Base-by-base conservation (phyloP, 148 eudicot genomes). In the Hydrangea macrophylla region DNA sequence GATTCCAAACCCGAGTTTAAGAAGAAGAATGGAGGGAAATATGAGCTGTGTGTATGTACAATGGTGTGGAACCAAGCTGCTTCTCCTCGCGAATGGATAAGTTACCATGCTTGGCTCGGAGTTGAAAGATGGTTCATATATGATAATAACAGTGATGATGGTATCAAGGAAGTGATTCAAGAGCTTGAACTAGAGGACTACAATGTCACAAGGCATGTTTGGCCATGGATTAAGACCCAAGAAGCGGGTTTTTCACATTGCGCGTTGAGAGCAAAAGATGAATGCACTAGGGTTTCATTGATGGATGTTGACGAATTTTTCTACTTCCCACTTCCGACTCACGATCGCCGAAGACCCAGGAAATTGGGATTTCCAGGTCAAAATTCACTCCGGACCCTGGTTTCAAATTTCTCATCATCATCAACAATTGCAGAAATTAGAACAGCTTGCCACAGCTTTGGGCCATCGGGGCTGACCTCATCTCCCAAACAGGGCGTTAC, bases 201-300 rank as follows among this genome's bases (percentile, higher is more conserved):
- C 66, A 89, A 95, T 56, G 82, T 95, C 7, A 87, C 62, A 15
- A 69, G 97, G 75, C 92, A 91, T 53, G 75, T 80, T 9, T 95
- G 99, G 99, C 99, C 97, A 0, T 95, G 99, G 99, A 83, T 95
- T 27, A 95, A 95, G 83, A 78, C 96, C 13, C 99, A 95, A 68
- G 99, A 95, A 71, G 99, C 97, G 0, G 99, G 99, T 2, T 91
- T 95, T 67, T 89, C 99, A 0, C 99, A 95, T 55, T 91, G 97
- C 60, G 94, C 88, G 70, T 63, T 95, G 18, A 78, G 93, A 75
- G 90, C 96, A 3, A 80, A 75, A 51, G 81, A 74, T 0, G 82
- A 85, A 42, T 95, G 99, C 70, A 75, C 71, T 36, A 91, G 99
- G 99, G 87, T 95, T 30, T 88, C 79, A 5, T 95, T 91, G 75